Evolutionary conservation across 2,329 filamentous ascomycete species (phyloP), one percentile per base, ranked within the genome.

Genomic region (Neopestalotiopsis rosae): DNA sequence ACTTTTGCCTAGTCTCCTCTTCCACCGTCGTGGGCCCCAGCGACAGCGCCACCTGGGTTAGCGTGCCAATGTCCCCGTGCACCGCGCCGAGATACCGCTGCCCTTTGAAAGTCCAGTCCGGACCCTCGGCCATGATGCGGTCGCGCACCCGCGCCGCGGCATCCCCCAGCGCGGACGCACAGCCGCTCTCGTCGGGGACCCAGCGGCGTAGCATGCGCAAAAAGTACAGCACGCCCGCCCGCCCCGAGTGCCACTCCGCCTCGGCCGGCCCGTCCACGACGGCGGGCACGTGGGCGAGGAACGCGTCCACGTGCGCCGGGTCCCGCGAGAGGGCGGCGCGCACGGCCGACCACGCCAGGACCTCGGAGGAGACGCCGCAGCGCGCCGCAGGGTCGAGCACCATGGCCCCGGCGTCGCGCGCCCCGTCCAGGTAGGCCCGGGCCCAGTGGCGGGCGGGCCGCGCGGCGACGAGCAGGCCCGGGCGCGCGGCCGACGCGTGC

Each of bases 51-150:
- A 67, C 28, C 24, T 67, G 52, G 12, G 65, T 67, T 12, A 67
- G 10, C 6, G 40, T 67, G 9, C 65, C 65, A 38, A 67, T 61
- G 20, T 59, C 65, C 5, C 65, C 65, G 34, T 67, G 65, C 20
- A 32, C 65, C 13, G 65, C 65, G 4, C 65, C 65, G 24, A 67
- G 10, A 17, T 45, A 67, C 20, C 40, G 28, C 12, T 30, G 24
- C 4, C 40, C 56, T 10, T 67, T 28, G 30, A 40, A 67, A 20
- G 10, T 10, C 65, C 65, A 67, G 14, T 67, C 40, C 12, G 56
- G 20, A 14, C 65, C 52, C 12, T 67, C 30, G 24, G 32, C 34
- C 52, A 67, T 24, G 28, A 59, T 61, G 13, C 14, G 30, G 28
- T 32, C 45, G 13, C n/a, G 28, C 20, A 66, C 13, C 14, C 34